Evolutionary conservation across 148 eudicot species (phyloP), one percentile per base, ranked within the genome.

Genomic region (Simmondsia chinensis): DNA sequence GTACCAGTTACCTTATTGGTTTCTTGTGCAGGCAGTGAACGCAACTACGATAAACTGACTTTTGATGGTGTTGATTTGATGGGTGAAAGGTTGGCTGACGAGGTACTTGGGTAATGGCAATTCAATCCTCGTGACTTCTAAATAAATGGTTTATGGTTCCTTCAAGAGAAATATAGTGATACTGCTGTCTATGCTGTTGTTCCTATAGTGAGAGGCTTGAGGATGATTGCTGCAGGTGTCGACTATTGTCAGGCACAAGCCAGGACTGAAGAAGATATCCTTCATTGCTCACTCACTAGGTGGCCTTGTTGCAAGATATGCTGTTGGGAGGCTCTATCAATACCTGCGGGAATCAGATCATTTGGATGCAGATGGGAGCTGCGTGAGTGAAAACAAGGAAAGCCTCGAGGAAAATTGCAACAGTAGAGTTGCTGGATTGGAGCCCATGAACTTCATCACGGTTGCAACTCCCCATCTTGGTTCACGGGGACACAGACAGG

Each of bases 391-490:
- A 43, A 75, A 48, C 16, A 43, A 64, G 7, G 56, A 56, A 53
- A 23, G 26, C 32, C 38, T 39, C 19, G 49, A 48, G 23, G 66
- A 67, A 44, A 34, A 25, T 62, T 41, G 12, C 54, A 54, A 56
- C 47, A 77, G 69, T 66, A 75, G 27, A 56, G 62, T 83, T 50
- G 96, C 81, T 73, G 83, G 86, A 34, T 57, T 88, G 59, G 77
- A 83, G 61, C 91, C 94, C 25, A 58, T 88, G 71, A 88, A 88
- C 41, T 88, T 83, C 39, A 63, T 88, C 39, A 83, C 96, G 41
- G 76, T 83, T 70, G 96, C 96, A 48, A 83, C 94, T 53, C 94
- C 96, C 18, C 96, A 83, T 66, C 71, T 88, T 50, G 96, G 96
- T 51, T 80, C 91, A 30, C 77, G 87, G 45, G 96, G 96, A 44